Evolutionary conservation across 192 early-diverging fungal genomes (phyloP).

Genomic region (Coemansia sp.): DNA sequence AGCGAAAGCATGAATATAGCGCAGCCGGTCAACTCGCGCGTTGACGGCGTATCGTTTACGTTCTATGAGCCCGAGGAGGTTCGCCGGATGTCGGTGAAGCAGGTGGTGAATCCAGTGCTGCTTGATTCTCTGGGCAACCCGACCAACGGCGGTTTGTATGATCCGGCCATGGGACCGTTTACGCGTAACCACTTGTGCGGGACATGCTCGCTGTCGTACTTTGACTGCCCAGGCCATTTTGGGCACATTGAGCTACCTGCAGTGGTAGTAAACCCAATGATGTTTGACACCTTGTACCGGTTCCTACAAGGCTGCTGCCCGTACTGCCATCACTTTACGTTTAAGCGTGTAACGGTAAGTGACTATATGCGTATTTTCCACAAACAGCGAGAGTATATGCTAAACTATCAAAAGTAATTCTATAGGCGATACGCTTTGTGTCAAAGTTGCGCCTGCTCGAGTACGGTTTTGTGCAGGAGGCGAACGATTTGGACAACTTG

Average conservation of each 20-base stretch:
- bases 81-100: slow-evolving; percentile 89
- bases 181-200: slow-evolving; percentile 74
- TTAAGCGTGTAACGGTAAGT: slow-evolving; percentile 46
- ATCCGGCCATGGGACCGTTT: slow-evolving; percentile 90
- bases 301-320: slow-evolving; percentile 82
- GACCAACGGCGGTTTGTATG: slow-evolving; percentile 87
- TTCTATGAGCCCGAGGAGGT: slow-evolving; percentile 88
- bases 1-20: slow-evolving; percentile 71
- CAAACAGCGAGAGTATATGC: neutral
- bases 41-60: slow-evolving; percentile 86
- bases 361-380: neutral
- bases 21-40: slow-evolving; percentile 73
- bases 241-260: slow-evolving; percentile 91
- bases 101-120: slow-evolving; percentile 81
- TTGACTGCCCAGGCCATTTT: slow-evolving; percentile 92
- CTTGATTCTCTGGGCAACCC: slow-evolving; percentile 91
- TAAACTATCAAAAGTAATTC: neutral
- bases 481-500: slow-evolving; percentile 74
- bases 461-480: slow-evolving; percentile 82
- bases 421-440: slow-evolving; percentile 54
- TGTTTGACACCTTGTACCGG: slow-evolving; percentile 88
- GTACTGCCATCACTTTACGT: slow-evolving; percentile 84
- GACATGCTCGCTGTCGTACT: slow-evolving; percentile 80
- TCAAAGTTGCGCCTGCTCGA: slow-evolving; percentile 84
- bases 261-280: slow-evolving; percentile 90